Evolutionary conservation across 208 protist species (phyloP).

Genomic region (Acanthamoeba healyi): DNA sequence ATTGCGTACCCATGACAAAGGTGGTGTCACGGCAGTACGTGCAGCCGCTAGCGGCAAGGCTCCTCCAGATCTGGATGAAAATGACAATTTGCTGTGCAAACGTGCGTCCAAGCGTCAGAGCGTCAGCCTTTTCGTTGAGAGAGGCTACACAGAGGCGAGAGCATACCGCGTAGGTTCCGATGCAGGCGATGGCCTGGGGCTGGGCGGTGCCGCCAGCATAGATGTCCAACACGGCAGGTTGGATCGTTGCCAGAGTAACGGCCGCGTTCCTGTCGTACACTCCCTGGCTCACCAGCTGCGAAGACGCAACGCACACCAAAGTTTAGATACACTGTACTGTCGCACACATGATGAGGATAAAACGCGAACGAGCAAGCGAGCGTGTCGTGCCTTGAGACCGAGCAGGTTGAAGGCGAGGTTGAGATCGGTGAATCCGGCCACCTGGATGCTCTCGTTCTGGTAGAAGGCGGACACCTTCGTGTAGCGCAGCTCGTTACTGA

Average conservation of each 20-base stretch:
- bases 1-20: slow-evolving; percentile 44
- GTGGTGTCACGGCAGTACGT: neutral
- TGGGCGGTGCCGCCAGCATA: neutral
- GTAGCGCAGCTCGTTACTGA: slow-evolving; percentile 58
- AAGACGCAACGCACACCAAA: neutral
- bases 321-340: no score
- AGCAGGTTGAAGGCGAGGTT: slow-evolving; percentile 46
- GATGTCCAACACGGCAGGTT: neutral
- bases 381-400: slow-evolving; percentile 31
- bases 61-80: neutral
- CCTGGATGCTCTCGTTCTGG: slow-evolving; percentile 56
- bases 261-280: slow-evolving; percentile 5
- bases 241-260: neutral
- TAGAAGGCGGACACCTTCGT: slow-evolving; percentile 60
- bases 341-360: no score
- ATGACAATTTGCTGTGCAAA: slow-evolving; percentile 18
- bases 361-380: no score
- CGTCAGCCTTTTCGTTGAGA: no score
- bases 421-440: slow-evolving; percentile 42
- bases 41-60: neutral
- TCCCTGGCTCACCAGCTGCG: slow-evolving; percentile 7
- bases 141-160: no score
- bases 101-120: no score
- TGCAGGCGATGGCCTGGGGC: slow-evolving; percentile 43
- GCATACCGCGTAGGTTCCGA: slow-evolving; percentile 45